phyloP scores from a whole-genome alignment of 2,329 filamentous ascomycete genomes.

The Alternaria dauci region DNA sequence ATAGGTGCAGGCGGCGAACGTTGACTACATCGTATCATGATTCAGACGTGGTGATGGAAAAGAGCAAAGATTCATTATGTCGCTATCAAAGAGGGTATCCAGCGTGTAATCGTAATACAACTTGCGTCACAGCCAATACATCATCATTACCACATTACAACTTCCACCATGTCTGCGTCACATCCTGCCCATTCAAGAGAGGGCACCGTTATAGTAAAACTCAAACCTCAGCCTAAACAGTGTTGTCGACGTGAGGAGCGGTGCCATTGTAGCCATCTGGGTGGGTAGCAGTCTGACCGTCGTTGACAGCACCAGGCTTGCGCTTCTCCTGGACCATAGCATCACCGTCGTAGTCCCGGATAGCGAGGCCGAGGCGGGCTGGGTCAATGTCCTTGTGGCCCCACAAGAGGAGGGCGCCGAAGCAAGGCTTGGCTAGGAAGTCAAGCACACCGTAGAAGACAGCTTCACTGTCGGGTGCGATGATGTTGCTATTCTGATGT shows the following conservation, averaged over 20 bases:
- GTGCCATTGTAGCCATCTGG: neutral
- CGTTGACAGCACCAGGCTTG: slow-evolving; percentile 1
- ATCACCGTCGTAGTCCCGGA: slow-evolving; percentile 58
- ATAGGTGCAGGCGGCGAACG: too few species aligned
- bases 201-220: neutral
- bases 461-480: slow-evolving; percentile 71
- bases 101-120: neutral
- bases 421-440: slow-evolving; percentile 69
- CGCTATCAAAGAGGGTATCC: slow-evolving; percentile 2
- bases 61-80: neutral
- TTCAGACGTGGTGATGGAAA: neutral
- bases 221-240: neutral
- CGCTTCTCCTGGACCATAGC: slow-evolving; percentile 33
- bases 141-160: slow-evolving; percentile 1
- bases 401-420: slow-evolving; percentile 67
- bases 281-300: slow-evolving; percentile 5
- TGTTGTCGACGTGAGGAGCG: slow-evolving; percentile 3
- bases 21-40: neutral
- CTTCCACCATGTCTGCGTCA: neutral
- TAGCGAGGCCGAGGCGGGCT: slow-evolving; percentile 62
- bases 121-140: neutral
- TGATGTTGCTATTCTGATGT: slow-evolving; percentile 64
- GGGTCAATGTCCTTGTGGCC: slow-evolving; percentile 71
- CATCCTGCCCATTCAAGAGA: neutral
- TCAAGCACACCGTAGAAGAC: slow-evolving; percentile 75